Evolutionary conservation across 202 grass and related monocot species (phyloP), one percentile per base, ranked within the genome.

Genomic region (Digitaria exilis): DNA sequence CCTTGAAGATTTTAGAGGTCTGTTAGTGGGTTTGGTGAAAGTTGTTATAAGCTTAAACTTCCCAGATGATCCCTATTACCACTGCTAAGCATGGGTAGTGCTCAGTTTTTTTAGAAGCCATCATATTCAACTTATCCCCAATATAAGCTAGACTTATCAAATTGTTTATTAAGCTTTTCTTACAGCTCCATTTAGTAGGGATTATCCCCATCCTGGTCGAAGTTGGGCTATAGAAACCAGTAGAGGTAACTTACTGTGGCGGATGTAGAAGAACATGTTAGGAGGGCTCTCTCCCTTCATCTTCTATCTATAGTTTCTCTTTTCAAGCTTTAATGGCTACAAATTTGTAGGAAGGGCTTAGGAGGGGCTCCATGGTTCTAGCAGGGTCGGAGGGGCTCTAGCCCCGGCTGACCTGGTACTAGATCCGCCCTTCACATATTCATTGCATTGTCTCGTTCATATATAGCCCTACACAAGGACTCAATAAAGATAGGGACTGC

Each of bases 1-100:
- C 52, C 52, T 42, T 52, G 18, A 55, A 22, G 51, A 16, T 57
- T 69, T 69, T 57, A 4, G 35, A 66, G 34, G 12, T 35, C 65
- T 30, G 5, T 28, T 60, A 29, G 12, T 83, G 34, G 62, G 35
- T 55, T 22, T 21, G 29, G 16, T 50, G 22, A 51, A 73, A 82
- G 19, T 60, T 17, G 41, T 10, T 69, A 71, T 72, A 72, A 25
- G 67, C 41, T 82, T 50, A 51, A 39, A 24, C 7, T 65, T 75
- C 46, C 46, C n/a, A 43, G 58, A 65, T 83, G 31, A 71, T 46
- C 2, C 31, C 22, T 65, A 17, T 30, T 65, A 15, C 31, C 46
- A 43, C 31, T 30, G 25, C 11, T 31, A 75, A 28, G 32, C 56
- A 51, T 73, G 34, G 34, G 9, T 41, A 9, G 9, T 22, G 25